These are phyloP conservation scores for Crithidia sp. DNA, from an alignment of 208 protist species.

Conservation along the genomic window DNA sequence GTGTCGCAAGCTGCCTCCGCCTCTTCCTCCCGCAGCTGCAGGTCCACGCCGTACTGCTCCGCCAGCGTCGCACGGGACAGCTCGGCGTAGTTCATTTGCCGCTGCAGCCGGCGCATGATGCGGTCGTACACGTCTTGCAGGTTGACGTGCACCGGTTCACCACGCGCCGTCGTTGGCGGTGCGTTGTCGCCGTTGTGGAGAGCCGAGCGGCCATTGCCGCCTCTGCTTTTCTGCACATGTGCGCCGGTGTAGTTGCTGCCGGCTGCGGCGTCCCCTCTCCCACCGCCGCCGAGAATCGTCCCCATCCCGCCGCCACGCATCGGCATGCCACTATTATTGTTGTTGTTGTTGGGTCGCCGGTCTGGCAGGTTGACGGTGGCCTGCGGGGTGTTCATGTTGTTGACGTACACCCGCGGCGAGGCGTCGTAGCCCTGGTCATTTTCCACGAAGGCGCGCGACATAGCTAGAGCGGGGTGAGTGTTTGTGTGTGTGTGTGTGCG, in stretches of 20 bases:
- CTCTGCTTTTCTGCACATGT: too few species aligned
- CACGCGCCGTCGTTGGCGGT: constrained; percentile 2
- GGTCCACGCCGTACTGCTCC: constrained; percentile 70
- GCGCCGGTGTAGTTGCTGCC: too few species aligned
- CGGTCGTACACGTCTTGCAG: constrained; percentile 78
- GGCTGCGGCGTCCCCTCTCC: too few species aligned
- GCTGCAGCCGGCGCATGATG: constrained; percentile 87
- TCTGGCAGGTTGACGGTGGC: constrained; percentile 59
- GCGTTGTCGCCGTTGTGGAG: not conserved
- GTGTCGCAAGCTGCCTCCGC: constrained; percentile 10
- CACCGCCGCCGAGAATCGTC: too few species aligned
- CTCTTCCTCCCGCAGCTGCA: constrained; percentile 30
- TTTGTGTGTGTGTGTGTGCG: constrained; percentile 11
- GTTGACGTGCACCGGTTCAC: constrained; percentile 62
- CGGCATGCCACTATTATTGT: too few species aligned
- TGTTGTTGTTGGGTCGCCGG: constrained; percentile 18
- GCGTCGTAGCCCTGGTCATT: constrained; percentile 20
- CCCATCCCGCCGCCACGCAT: too few species aligned
- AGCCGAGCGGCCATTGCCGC: not conserved
- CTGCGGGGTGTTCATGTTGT: constrained; percentile 85
- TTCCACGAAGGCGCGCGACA: constrained; percentile 19
- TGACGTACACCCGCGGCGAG: constrained; percentile 68
- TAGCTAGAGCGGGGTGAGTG: not conserved
- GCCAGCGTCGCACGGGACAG: constrained; percentile 48
- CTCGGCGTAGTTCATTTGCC: constrained; percentile 83